Percentiles rank a stretch among this genome's conserved stretches.
These are phyloP conservation scores for Chaetomium sp. DNA, from an alignment of 2,329 filamentous ascomycete genomes.

Conservation along the genomic window DNA sequence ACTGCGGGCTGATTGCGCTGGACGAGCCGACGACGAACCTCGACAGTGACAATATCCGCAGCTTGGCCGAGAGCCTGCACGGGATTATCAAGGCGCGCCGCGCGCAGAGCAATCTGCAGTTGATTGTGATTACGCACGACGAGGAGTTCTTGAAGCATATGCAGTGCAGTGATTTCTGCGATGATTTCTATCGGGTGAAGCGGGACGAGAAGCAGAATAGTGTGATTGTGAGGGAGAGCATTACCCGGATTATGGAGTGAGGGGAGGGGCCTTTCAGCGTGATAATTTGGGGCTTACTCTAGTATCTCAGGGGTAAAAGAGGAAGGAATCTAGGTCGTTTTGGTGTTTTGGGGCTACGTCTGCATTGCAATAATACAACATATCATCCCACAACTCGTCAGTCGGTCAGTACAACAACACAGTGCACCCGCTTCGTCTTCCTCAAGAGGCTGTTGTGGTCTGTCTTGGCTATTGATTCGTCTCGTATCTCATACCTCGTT, in stretches of 20 bases:
- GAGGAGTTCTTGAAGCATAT: slow-evolving; percentile 92
- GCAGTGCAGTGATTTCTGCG: slow-evolving; percentile 88
- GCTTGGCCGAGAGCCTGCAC: slow-evolving; percentile 76
- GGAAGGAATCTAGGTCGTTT: too few relatives aligned
- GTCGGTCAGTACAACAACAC: too few relatives aligned
- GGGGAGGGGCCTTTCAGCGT: not conserved
- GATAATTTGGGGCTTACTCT: not conserved
- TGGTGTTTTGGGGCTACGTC: too few relatives aligned
- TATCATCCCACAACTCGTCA: too few relatives aligned
- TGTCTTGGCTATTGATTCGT: too few relatives aligned
- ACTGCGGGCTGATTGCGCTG: slow-evolving; percentile 91
- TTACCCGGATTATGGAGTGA: slow-evolving; percentile 41
- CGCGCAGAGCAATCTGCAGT: slow-evolving; percentile 89
- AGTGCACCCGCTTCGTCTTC: too few relatives aligned
- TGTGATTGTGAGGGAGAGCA: slow-evolving; percentile 66
- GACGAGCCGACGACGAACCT: slow-evolving; percentile 98
- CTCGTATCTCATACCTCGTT: too few relatives aligned
- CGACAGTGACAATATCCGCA: slow-evolving; percentile 88
- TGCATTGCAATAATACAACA: too few relatives aligned
- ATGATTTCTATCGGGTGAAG: slow-evolving; percentile 82
- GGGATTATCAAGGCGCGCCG: slow-evolving; percentile 79
- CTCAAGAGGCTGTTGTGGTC: too few relatives aligned
- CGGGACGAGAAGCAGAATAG: slow-evolving; percentile 82
- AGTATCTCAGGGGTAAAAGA: not conserved
- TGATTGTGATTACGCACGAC: slow-evolving; percentile 98